Evolutionary conservation across 2,329 filamentous ascomycete genomes (phyloP), one percentile per base, ranked within the genome.

Genomic region (Epichloe baconii): DNA sequence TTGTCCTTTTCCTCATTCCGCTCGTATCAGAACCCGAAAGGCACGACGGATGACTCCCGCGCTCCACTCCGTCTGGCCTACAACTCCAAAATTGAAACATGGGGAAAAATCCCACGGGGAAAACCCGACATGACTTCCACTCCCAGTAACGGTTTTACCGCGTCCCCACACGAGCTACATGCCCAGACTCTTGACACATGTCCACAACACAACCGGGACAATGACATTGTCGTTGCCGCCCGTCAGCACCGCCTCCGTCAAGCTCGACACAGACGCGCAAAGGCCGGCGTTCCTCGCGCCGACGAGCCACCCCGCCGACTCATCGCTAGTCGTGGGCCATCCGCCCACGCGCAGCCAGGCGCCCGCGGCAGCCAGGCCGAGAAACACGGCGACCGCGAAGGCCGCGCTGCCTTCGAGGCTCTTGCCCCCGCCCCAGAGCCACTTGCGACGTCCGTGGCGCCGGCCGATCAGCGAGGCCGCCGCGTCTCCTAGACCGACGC

Each of bases 141-240:
- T 8, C 6, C 26, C 8, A 0, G 4, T 8, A 8, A 31, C 31
- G 31, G 10, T 4, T 11, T 8, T 26, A 26, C 23, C 23, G 23
- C 23, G 23, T 23, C 4, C 5, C 21, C 21, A 23, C 7, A n/a
- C 5, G 10, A 2, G 17, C 15, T 69, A 83, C 56, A 83, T 62
- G 51, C 77, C 77, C 54, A 91, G 67, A 19, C 87, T 88, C 68
- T 91, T 86, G 40, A 95, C 89, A 61, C 95, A 82, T 53, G 90
- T 78, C 93, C 93, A 98, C 54, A 98, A 70, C 48, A 95, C 82
- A 52, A 98, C 81, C 4, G 93, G 93, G 56, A 97, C 91, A 56
- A 97, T 84, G 17, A 98, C 93, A 73, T 98, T 98, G 74, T 98
- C 93, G 67, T 98, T 98, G 34, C 91, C 93, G 2, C 93, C 93